These are phyloP conservation scores for Podila clonocystis DNA, from an alignment of 192 early-diverging fungal species.

Conservation along the genomic window DNA sequence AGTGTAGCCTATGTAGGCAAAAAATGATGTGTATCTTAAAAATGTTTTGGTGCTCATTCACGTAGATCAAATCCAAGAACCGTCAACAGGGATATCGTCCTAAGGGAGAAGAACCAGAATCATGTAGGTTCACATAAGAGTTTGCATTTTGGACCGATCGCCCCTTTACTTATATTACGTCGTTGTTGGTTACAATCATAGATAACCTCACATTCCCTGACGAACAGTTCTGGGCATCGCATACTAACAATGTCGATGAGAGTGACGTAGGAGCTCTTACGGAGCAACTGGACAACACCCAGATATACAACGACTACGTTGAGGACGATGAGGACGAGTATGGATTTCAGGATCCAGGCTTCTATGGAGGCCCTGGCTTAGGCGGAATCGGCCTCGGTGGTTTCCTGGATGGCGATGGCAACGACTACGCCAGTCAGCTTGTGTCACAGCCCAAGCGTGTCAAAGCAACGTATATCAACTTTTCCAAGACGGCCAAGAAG, in stretches of 20 bases:
- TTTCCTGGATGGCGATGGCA: conserved; percentile 46
- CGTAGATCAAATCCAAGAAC: conserved; percentile 42
- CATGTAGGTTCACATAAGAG: conserved; percentile 13
- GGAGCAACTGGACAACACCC: conserved; percentile 47
- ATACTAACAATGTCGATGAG: conserved; percentile 45
- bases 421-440: conserved; percentile 56
- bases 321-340: conserved; percentile 53
- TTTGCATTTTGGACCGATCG: neutral
- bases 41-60: neutral
- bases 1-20: too few species aligned
- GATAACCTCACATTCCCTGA: conserved; percentile 42
- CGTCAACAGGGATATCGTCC: conserved; percentile 21
- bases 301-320: conserved; percentile 48
- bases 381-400: conserved; percentile 10
- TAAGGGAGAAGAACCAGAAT: conserved; percentile 11
- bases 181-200: neutral
- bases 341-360: conserved; percentile 41
- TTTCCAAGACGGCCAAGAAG: conserved; percentile 88
- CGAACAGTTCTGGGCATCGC: conserved; percentile 57
- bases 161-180: neutral
- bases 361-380: conserved; percentile 43
- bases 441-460: conserved; percentile 70
- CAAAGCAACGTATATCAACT: conserved; percentile 79
- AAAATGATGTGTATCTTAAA: neutral
- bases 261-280: conserved; percentile 26